Conservation (phyloP, 108 stramenopile genomes). For the Cylindrotheca fusiformis region DNA sequence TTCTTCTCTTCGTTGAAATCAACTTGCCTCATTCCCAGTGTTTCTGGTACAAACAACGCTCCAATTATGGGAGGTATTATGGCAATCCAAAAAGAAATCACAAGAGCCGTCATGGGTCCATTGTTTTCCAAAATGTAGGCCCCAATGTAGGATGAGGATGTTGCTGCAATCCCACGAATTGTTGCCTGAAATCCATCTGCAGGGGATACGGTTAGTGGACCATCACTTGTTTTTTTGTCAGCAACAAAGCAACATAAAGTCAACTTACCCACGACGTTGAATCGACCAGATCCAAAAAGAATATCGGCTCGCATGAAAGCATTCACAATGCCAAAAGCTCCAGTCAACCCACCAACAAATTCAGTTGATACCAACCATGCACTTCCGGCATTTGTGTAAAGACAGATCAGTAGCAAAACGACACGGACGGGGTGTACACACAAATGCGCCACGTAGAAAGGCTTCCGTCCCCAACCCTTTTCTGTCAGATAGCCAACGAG, state of each 20-base stretch:
- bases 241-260: neutral
- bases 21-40: conserved; percentile 27
- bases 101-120: conserved; percentile 24
- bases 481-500: conserved; percentile 25
- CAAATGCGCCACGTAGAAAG: conserved; percentile 31
- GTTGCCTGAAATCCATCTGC: conserved; percentile 29
- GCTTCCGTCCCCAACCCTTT: conserved; percentile 29
- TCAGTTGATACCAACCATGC: conserved; percentile 32
- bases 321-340: conserved; percentile 31
- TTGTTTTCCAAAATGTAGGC: conserved; percentile 22
- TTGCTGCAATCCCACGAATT: conserved; percentile 23
- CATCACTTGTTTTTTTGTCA: neutral
- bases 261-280: conserved; percentile 29
- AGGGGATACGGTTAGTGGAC: neutral
- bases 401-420: conserved; percentile 23
- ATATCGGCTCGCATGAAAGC: conserved; percentile 37
- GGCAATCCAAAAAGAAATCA: conserved; percentile 23
- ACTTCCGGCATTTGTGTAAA: conserved; percentile 32
- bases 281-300: conserved; percentile 26
- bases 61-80: conserved; percentile 31
- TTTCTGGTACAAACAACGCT: conserved; percentile 30
- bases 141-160: conserved; percentile 19
- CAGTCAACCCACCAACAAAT: conserved; percentile 26
- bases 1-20: conserved; percentile 35
- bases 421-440: conserved; percentile 28